These are phyloP conservation scores for Alternaria solani DNA, from an alignment of 2,329 filamentous ascomycete species.

Conservation along the genomic window DNA sequence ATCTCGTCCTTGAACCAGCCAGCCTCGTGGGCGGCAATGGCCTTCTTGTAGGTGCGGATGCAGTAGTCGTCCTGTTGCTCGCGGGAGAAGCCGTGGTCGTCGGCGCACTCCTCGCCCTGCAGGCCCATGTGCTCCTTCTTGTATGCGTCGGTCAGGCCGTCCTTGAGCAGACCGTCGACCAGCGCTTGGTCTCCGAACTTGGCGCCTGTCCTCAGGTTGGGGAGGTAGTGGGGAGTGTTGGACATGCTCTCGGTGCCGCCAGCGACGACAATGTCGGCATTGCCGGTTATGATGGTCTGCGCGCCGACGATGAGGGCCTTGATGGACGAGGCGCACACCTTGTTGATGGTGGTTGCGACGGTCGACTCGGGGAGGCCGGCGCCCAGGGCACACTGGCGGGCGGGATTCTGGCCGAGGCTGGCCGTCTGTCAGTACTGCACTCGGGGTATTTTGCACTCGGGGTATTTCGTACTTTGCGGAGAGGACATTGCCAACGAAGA, in stretches of 20 bases:
- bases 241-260: conserved; percentile 99
- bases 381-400: conserved; percentile 89
- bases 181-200: conserved; percentile 94
- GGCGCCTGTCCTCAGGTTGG: conserved; percentile 81
- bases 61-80: conserved; percentile 95
- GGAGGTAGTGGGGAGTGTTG: conserved; percentile 95
- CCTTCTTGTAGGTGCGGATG: conserved; percentile 93
- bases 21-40: conserved; percentile 81
- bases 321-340: conserved; percentile 94
- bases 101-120: conserved; percentile 87
- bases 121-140: conserved; percentile 98
- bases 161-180: conserved; percentile 90
- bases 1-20: conserved; percentile 89
- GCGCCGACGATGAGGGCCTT: conserved; percentile 95
- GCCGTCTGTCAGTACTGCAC: conserved; percentile 17
- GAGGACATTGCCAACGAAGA: conserved; percentile 98
- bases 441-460: background rate
- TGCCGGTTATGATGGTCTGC: conserved; percentile 97
- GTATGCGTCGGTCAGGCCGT: conserved; percentile 93
- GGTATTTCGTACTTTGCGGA: conserved; percentile 79
- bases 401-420: conserved; percentile 94
- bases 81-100: conserved; percentile 80
- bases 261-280: conserved; percentile 89
- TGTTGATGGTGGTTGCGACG: conserved; percentile 94
- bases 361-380: conserved; percentile 83